Evolutionary conservation across 2,329 filamentous ascomycete genomes (phyloP).

Genomic region (Diaporthe aspalathi): DNA sequence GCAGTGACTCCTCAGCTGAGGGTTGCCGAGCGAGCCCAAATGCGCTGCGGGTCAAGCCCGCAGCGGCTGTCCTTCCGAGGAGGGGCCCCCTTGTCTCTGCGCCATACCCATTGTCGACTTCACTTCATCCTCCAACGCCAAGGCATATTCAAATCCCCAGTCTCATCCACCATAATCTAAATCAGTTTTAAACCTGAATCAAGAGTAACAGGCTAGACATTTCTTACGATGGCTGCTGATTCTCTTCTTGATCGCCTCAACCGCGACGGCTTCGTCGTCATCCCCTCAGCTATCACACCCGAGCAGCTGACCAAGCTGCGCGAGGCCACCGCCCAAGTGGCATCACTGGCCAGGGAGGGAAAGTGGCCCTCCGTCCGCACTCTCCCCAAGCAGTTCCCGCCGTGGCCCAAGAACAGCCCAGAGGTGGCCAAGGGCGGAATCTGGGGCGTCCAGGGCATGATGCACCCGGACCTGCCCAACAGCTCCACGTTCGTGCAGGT

Average conservation of each 20-base stretch:
- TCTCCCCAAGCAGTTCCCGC: conserved; percentile 90
- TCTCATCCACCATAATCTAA: neutral
- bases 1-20: neutral
- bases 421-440: conserved; percentile 68
- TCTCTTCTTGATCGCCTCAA: conserved; percentile 38
- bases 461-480: conserved; percentile 39
- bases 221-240: conserved; percentile 32
- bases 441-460: conserved; percentile 65
- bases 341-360: conserved; percentile 73
- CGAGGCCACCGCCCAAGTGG: conserved; percentile 66
- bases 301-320: conserved; percentile 69
- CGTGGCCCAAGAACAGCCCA: conserved; percentile 64
- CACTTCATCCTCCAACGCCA: conserved; percentile 1
- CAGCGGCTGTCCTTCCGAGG: neutral
- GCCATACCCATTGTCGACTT: conserved; percentile 33
- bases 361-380: conserved; percentile 86
- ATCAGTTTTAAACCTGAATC: too few relatives aligned
- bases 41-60: neutral
- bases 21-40: neutral
- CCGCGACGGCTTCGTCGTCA: conserved; percentile 69
- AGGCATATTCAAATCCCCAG: neutral
- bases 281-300: conserved; percentile 72
- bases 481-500: conserved; percentile 68
- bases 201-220: neutral
- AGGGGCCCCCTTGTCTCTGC: neutral